Base-by-base conservation (phyloP, 2,329 filamentous ascomycete genomes). In the Alternaria solani region DNA sequence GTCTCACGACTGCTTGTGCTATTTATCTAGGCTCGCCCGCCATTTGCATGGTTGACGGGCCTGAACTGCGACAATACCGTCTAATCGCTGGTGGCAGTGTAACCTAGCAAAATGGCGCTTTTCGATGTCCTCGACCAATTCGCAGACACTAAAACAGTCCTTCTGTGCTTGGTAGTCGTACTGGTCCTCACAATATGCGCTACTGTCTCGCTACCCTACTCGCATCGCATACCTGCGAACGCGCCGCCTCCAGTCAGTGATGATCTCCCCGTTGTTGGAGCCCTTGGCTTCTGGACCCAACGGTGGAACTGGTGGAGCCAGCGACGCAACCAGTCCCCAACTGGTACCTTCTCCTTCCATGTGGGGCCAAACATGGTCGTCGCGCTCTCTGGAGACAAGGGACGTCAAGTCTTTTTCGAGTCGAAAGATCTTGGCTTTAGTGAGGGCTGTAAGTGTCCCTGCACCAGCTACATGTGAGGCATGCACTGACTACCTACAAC, bases 271-370 rank as follows among this genome's bases (percentile, higher is more conserved):
- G 61, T 86, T 8, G 57, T 83, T 4, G 84, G 84, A 2, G 75
- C 80, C 2, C 57, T 79, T 26, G 71, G 73, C 0, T 86, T 84
- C 75, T 86, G 84, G 75, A 81, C 80, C 3, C 60, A 75, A 16
- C 76, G 84, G 53, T 79, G 77, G 71, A 78, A 82, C 26, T 86
- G 84, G 66, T 79, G 81, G 54, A 66, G 65, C 18, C 57, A 77
- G n/a, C 75, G 76, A 9, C 64, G 65, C 7, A 64, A 62, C 14
- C 61, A 73, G 7, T 77, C 77, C 0, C 52, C 64, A 5, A 79
- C 76, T 1, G 82, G 82, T 26, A 81, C 82, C 49, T 86, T 85
- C 64, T 81, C 78, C 52, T 86, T 85, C 65, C 81, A 81, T 62
- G 80, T 81, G 3, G 84, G 84, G 0, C 68, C 77, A 6, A 75